Conservation (phyloP, 345 rosid genomes). For the Arabidopsis arenosa region DNA sequence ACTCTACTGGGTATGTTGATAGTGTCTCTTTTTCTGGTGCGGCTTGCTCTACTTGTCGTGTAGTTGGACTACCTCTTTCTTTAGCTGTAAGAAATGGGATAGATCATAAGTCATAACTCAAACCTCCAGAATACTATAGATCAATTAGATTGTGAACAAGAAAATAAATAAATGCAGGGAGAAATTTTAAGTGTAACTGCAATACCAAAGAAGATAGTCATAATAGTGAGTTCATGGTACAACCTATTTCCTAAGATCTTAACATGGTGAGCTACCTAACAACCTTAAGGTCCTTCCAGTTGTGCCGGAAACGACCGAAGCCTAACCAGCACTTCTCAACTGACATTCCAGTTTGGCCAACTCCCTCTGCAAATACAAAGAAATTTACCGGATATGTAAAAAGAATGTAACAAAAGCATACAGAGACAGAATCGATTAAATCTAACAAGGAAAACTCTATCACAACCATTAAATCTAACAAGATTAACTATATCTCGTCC, state of each 20-base stretch:
- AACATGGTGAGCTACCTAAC: constrained; percentile 56
- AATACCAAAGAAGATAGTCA: constrained; percentile 13
- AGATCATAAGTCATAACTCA: not conserved
- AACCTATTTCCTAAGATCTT: constrained; percentile 9
- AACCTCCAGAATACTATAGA: constrained; percentile 18
- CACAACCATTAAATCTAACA: no score
- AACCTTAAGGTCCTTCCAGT: constrained; percentile 71
- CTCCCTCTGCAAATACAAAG: constrained; percentile 63
- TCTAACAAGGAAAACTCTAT: no score
- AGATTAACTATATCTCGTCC: no score
- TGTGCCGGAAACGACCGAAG: constrained; percentile 46
- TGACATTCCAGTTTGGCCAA: constrained; percentile 81
- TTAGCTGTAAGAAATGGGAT: not conserved
- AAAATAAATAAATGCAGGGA: constrained; percentile 9
- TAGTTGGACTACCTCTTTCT: no score
- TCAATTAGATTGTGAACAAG: constrained; percentile 22
- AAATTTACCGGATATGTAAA: no score
- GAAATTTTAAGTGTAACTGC: constrained; percentile 6
- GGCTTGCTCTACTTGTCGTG: no score
- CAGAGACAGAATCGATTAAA: no score
- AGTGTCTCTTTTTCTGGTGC: no score
- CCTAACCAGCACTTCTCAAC: constrained; percentile 56
- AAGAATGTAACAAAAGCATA: no score
- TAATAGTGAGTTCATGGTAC: constrained; percentile 10
- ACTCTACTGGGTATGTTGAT: no score